Evolutionary conservation across 129 eudicot genomes (phyloP).

Genomic region (Artemisia argyi): DNA sequence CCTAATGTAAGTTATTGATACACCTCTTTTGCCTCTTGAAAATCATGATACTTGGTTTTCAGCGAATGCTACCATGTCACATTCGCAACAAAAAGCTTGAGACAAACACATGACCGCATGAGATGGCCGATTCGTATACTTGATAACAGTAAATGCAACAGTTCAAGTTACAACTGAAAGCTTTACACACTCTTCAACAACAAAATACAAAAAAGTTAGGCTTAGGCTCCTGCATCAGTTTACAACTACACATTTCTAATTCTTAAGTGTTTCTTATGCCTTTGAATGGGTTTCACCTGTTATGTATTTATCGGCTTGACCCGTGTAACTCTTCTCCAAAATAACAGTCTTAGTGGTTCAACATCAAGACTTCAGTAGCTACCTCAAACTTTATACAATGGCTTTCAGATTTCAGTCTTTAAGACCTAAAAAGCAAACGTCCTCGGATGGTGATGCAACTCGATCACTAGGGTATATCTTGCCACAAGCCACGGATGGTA

Average conservation of each 20-base stretch:
- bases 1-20: too few species aligned
- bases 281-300: constrained; percentile 4
- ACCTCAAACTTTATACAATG: neutral
- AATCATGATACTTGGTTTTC: too few species aligned
- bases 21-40: too few species aligned
- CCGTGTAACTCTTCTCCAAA: constrained; percentile 13
- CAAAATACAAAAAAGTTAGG: constrained; percentile 19
- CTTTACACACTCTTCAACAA: constrained; percentile 19
- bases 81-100: neutral
- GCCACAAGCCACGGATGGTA: neutral
- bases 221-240: constrained; percentile 18
- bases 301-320: constrained; percentile 3
- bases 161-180: constrained; percentile 11
- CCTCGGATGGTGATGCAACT: constrained; percentile 3
- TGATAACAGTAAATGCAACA: constrained; percentile 18
- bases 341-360: neutral
- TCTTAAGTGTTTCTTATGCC: neutral
- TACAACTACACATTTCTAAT: constrained; percentile 14
- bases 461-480: neutral
- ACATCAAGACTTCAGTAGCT: neutral
- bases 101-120: neutral
- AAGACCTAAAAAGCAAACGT: neutral
- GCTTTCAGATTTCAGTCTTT: constrained; percentile 4
- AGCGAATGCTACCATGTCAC: too few species aligned
- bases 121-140: neutral